phyloP scores from a whole-genome alignment of 768 basidiomycete genomes.

The Grammothele lineata region DNA sequence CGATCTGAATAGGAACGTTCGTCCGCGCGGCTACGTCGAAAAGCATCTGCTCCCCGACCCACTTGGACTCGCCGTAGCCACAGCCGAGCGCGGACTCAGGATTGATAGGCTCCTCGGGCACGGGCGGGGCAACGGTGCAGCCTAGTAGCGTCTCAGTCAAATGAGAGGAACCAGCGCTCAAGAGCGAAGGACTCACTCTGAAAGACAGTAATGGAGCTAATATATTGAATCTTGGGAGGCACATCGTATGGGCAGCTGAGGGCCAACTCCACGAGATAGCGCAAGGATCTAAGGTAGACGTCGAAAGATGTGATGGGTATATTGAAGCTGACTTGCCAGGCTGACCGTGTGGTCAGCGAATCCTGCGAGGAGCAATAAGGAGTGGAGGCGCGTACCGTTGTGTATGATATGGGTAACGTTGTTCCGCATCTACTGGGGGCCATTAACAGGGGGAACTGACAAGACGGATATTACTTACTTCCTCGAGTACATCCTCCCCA shows the following conservation, averaged over 20 bases:
- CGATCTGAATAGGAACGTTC: slow-evolving; percentile 21
- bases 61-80: slow-evolving; percentile 34
- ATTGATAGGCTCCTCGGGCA: slow-evolving; percentile 6
- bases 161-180: no score
- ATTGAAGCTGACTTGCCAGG: slow-evolving; percentile 35
- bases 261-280: slow-evolving; percentile 34
- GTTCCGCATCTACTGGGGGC: slow-evolving; percentile 22
- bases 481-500: slow-evolving; percentile 19
- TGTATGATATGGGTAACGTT: slow-evolving; percentile 36
- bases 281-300: slow-evolving; percentile 23
- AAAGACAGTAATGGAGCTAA: slow-evolving; percentile 31
- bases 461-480: slow-evolving; percentile 25
- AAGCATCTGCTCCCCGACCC: slow-evolving; percentile 25
- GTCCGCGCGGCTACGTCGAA: slow-evolving; percentile 6
- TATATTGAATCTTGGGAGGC: slow-evolving; percentile 31
- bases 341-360: slow-evolving; percentile 9
- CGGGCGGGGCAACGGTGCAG: slow-evolving; percentile 13
- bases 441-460: no score
- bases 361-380: background rate
- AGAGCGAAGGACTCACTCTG: slow-evolving; percentile 13
- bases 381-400: slow-evolving; percentile 33
- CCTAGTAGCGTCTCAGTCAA: background rate
- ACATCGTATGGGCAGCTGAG: slow-evolving; percentile 25
- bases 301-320: slow-evolving; percentile 28
- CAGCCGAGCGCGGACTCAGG: slow-evolving; percentile 19